Evolutionary conservation across 1,139 yeast species (phyloP).

Genomic region (Arxiozyma slooffiae): DNA sequence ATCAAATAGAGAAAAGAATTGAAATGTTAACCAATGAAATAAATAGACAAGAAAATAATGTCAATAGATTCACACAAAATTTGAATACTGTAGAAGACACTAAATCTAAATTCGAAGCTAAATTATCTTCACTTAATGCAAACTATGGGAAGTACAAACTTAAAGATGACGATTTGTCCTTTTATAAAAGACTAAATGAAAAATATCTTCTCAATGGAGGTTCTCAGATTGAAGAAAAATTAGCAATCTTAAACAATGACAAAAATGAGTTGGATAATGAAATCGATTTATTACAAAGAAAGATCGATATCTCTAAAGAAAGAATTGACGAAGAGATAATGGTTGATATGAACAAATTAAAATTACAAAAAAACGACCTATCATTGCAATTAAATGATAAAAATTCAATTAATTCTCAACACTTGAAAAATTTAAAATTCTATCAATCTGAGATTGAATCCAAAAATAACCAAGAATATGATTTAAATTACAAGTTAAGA

Average conservation of each 20-base stretch:
- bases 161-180: slow-evolving; percentile 44
- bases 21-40: slow-evolving; percentile 46
- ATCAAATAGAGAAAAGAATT: slow-evolving; percentile 42
- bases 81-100: slow-evolving; percentile 40
- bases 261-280: slow-evolving; percentile 36
- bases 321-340: slow-evolving; percentile 34
- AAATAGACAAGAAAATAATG: slow-evolving; percentile 40
- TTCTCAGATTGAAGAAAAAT: slow-evolving; percentile 44
- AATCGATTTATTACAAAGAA: slow-evolving; percentile 35
- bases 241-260: slow-evolving; percentile 39
- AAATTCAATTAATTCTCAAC: slow-evolving; percentile 34
- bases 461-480: slow-evolving; percentile 36
- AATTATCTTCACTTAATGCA: slow-evolving; percentile 28
- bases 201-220: slow-evolving; percentile 49
- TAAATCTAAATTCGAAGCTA: slow-evolving; percentile 38
- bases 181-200: slow-evolving; percentile 54
- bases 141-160: slow-evolving; percentile 32
- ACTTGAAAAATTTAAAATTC: slow-evolving; percentile 33
- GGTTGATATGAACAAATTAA: slow-evolving; percentile 36
- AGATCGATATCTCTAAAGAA: slow-evolving; percentile 33
- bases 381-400: slow-evolving; percentile 39
- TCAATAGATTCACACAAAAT: slow-evolving; percentile 39
- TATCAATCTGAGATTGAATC: slow-evolving; percentile 29
- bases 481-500: slow-evolving; percentile 51
- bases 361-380: slow-evolving; percentile 33